A percentile compares a stretch with the other conserved stretches of the same genome.
Evolutionary conservation across 1,284 basidiomycete genomes (phyloP).

Genomic region (Tilletia horrida): DNA sequence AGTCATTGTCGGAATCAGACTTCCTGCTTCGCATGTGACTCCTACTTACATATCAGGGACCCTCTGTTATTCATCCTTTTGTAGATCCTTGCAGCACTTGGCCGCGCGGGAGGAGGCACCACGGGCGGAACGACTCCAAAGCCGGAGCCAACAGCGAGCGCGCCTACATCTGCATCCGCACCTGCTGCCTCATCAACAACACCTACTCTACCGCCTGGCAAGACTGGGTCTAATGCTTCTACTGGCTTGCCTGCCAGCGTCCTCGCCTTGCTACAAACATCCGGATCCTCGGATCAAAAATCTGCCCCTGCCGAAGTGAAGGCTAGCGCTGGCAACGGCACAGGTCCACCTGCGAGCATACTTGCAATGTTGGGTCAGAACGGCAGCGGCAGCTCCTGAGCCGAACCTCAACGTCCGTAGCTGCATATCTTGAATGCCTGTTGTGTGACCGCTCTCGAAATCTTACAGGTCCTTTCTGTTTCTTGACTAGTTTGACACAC

Average conservation of each 20-base stretch:
- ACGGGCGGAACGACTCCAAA: not conserved
- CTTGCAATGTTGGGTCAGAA: conserved; percentile 9
- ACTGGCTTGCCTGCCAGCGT: conserved; percentile 2
- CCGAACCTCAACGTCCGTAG: no score
- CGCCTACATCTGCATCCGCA: not conserved
- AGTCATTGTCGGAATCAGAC: not conserved
- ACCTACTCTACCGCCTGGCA: not conserved
- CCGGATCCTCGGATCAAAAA: not conserved
- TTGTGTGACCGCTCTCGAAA: no score
- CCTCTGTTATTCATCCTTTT: not conserved
- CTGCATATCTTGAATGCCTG: no score
- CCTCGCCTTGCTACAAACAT: conserved; percentile 1
- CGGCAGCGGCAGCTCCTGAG: not conserved
- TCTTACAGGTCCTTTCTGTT: no score
- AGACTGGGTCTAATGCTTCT: not conserved
- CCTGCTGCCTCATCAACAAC: not conserved
- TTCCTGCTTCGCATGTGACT: not conserved
- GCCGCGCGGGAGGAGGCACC: not conserved
- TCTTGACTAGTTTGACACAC: no score
- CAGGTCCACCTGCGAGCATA: conserved; percentile 12
- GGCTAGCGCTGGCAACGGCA: not conserved
- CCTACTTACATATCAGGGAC: not conserved
- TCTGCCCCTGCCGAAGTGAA: not conserved
- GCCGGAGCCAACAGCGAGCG: not conserved
- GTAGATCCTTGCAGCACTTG: conserved; percentile 5